Base-by-base conservation (phyloP, 208 protist genomes). In the Wallacemonas sp. region DNA sequence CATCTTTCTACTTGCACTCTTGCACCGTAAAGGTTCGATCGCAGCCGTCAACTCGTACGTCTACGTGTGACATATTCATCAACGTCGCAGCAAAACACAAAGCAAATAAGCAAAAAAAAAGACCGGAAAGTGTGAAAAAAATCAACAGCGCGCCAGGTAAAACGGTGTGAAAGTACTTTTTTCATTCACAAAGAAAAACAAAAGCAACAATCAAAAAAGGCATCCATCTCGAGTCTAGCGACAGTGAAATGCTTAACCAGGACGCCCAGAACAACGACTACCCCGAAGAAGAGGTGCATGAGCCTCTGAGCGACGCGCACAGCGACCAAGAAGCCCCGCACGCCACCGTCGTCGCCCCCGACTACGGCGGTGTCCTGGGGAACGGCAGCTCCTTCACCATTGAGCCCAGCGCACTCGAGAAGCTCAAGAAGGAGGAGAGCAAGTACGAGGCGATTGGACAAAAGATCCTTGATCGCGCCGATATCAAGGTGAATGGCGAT, bases 301-400 rank as follows among this genome's bases (percentile, higher is more conserved):
- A 44, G 19, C 54, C 43, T 11, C 24, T 57, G 43, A 23, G 49
- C 12, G 57, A 34, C 34, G 52, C 54, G 39, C 58, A 54, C 60
- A 56, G 38, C 24, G 2, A 32, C 21, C 21, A 57, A 63, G 26
- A 65, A 64, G 33, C 60, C 60, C 19, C 54, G 33, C 30, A 63
- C 64, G 46, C 60, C 68, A 43, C 14, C 46, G 6, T 4, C 16
- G 29, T 54, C 43, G 39, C 27, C 17, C 64, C 48, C 19, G 16
- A 21, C 24, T 73, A 44, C 21, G 68, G 68, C 33, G 68, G 68
- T 11, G 2, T 19, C 2, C 43, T 23, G 38, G 75, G 75, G 21
- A 86, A 76, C 62, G 76, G 72, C 43, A 81, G 68, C 58, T 30
- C 56, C 27, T 82, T 83, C 44, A 3, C 30, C 1, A 49, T 83